Base-by-base conservation (phyloP, 257 asterid genomes). In the Penstemon barbatus region DNA sequence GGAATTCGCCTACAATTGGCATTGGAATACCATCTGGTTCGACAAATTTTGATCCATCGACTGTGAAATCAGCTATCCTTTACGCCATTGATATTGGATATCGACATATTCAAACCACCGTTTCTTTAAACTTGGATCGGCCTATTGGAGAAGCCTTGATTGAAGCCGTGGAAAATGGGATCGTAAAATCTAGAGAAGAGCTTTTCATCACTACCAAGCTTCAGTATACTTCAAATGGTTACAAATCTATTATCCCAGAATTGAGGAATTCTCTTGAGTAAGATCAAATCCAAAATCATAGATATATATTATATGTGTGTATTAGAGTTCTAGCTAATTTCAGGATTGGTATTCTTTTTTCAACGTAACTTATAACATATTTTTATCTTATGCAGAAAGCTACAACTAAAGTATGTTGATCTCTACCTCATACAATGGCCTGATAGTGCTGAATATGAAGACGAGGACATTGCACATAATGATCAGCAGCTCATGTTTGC, bases 71-170 rank as follows among this genome's bases (percentile, higher is more conserved):
- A 18, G 62, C 46, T 11, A 61, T 59, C 7, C 54, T 61, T 39
- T 6, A 70, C 12, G 74, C 74, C 46, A 70, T 70, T 19, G 42
- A 33, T 18, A 60, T 70, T 7, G 74, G 69, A 13, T 70, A 70
- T 36, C 50, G 68, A 8, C 68, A 50, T 40, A 11, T 70, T 25
- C 68, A 70, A 13, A 50, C 15, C 7, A 44, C 40, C 40, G n/a
- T 61, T 61, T 39, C 62, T 7, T 4, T 37, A 11, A 5, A 2
- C 4, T 40, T 19, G 55, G 68, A 70, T 37, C 62, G 25, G 68
- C 38, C 66, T 3, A 3, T 8, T n/a, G 67, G 62, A 49, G 74
- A 70, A 61, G 74, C 74, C 68, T 40, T 61, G 19, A 54, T 5
- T 7, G 63, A 70, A 50, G 68, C 74, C 11, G 11, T 70, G 13